phyloP scores from a whole-genome alignment of 805 yeast species.

The Hagleromyces aurorensis region DNA sequence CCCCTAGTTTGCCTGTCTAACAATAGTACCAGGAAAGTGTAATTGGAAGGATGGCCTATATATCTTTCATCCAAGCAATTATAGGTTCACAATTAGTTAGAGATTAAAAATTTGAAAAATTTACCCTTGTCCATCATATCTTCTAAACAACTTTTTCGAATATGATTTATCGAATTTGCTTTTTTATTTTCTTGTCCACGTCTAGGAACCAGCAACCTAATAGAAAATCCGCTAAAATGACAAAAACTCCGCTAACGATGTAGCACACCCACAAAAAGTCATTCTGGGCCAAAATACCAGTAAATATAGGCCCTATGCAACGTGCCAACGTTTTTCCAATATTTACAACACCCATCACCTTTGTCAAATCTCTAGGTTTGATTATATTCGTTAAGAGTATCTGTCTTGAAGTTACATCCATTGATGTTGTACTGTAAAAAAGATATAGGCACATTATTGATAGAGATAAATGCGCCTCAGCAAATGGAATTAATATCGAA shows the following conservation, averaged over 20 bases:
- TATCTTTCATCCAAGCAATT: too few relatives aligned
- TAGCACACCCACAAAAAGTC: slow-evolving; percentile 43
- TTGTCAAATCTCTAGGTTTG: slow-evolving; percentile 54
- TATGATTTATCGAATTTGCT: slow-evolving; percentile 12
- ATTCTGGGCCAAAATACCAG: slow-evolving; percentile 61
- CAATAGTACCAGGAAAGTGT: too few relatives aligned
- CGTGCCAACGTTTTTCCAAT: slow-evolving; percentile 81
- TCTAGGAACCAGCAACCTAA: slow-evolving; percentile 29
- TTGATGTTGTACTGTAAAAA: slow-evolving; percentile 59
- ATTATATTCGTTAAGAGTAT: slow-evolving; percentile 65
- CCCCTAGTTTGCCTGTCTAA: too few relatives aligned
- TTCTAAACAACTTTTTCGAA: too few relatives aligned
- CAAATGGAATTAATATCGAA: slow-evolving; percentile 45
- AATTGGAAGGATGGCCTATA: too few relatives aligned
- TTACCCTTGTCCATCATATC: too few relatives aligned
- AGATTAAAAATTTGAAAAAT: too few relatives aligned
- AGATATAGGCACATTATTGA: slow-evolving; percentile 47
- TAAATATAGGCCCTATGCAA: slow-evolving; percentile 70
- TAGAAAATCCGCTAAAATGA: slow-evolving; percentile 34
- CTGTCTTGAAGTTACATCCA: slow-evolving; percentile 93
- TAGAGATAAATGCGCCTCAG: slow-evolving; percentile 28
- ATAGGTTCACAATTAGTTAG: too few relatives aligned
- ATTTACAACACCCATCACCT: slow-evolving; percentile 78
- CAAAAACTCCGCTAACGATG: slow-evolving; percentile 42
- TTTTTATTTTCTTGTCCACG: slow-evolving; percentile 26